Base-by-base conservation (phyloP, 2,329 filamentous ascomycete genomes). In the Tolypocladium guangdongense region DNA sequence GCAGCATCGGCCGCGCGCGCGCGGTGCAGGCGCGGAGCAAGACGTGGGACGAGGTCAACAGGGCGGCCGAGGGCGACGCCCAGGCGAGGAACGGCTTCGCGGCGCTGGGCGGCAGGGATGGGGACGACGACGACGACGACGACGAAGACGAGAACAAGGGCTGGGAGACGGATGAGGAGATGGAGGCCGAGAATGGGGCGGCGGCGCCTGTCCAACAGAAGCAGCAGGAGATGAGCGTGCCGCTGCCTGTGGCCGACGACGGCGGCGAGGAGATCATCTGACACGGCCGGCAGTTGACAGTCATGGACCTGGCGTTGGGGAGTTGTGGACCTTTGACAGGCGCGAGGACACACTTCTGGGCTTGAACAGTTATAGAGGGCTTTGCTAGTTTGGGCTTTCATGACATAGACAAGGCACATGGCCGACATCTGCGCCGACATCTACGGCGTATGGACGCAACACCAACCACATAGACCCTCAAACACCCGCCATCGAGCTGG, bases 11-110 rank as follows among this genome's bases (percentile, higher is more conserved):
- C 12, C 70, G 75, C 50, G 74, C 75, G 0, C 69, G 71, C 54
- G 68, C 60, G 18, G 72, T 81, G 10, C 73, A 80, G 59, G 63
- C 69, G 43, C 68, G 81, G 56, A 71, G 72, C 22, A 78, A 79
- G 64, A 68, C 69, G 4, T 84, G 81, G 81, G 79, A 83, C 2
- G 76, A 81, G 8, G 71, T 83, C 60, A 84, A 84, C 64, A 74
- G 64, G 55, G 61, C 63, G 45, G 62, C 59, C 3, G 63, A 57
- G 49, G 61, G 59, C 24, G 60, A 52, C 1, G 58, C 58, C 20
- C 58, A 54, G 24, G 63, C 59, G 4, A 59, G 58, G 32, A 52
- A 56, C 22, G 52, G 41, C 10, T 57, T 58, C 37, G 58, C 35
- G 3, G 56, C 49, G 20, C 51, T 57, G n/a, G 60, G 57, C 20